Conservation (phyloP, 148 eudicot genomes). For the Limonium bicolor region DNA sequence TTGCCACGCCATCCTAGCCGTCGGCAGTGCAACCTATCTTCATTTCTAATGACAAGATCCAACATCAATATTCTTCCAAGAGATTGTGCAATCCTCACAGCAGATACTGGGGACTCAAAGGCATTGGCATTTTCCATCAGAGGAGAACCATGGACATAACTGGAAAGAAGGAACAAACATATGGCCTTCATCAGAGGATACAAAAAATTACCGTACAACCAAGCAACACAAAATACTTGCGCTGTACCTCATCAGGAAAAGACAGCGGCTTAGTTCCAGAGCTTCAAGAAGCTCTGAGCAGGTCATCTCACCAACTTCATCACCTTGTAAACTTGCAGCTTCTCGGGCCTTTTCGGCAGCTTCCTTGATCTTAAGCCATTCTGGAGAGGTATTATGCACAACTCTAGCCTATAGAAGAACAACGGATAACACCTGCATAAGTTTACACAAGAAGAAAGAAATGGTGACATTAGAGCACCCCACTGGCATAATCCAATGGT, state of each 20-base stretch:
- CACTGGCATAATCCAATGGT: constrained; percentile 12
- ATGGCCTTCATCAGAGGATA: neutral
- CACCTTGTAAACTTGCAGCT: constrained; percentile 49
- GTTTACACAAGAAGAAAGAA: constrained; percentile 1
- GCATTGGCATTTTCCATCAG: constrained; percentile 68
- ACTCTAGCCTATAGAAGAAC: constrained; percentile 62
- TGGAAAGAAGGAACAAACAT: constrained; percentile 19
- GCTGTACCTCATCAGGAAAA: constrained; percentile 63
- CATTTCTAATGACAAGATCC: constrained; percentile 93
- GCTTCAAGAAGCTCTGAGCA: constrained; percentile 98
- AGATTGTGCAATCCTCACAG: constrained; percentile 64
- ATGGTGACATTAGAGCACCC: neutral
- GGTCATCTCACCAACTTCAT: constrained; percentile 84
- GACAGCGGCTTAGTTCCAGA: constrained; percentile 95
- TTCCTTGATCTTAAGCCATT: constrained; percentile 85
- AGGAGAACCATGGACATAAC: constrained; percentile 93
- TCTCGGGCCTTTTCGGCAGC: constrained; percentile 89
- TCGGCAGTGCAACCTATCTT: constrained; percentile 93
- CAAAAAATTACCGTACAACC: neutral
- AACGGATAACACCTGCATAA: constrained; percentile 1
- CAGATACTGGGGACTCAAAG: constrained; percentile 54
- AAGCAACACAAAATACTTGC: neutral
- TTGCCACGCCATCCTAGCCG: constrained; percentile 97
- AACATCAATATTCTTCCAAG: constrained; percentile 89
- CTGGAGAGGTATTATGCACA: constrained; percentile 65